Conservation (phyloP, 163 green algal species). For the Volvox carteri region DNA sequence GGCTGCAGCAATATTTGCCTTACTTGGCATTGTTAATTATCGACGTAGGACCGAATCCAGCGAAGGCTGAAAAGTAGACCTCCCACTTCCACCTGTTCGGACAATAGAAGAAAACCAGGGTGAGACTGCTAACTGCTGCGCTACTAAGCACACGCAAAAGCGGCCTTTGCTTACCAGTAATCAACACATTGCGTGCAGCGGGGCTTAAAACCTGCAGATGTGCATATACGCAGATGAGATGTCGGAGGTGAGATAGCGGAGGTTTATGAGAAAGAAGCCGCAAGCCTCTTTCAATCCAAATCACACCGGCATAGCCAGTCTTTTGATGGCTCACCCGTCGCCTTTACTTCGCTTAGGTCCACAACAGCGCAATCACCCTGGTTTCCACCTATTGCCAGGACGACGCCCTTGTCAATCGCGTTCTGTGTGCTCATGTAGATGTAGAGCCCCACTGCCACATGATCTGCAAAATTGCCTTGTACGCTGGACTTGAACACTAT, state of each 20-base stretch:
- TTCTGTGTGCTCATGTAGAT: constrained; percentile 38
- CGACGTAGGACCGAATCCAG: neutral
- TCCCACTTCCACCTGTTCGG: constrained; percentile 26
- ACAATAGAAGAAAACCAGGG: neutral
- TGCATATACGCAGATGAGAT: no score
- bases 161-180: constrained; percentile 40
- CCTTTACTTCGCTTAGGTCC: constrained; percentile 17
- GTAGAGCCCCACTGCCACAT: constrained; percentile 18
- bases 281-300: no score
- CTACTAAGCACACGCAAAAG: no score
- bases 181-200: constrained; percentile 5
- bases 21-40: constrained; percentile 45
- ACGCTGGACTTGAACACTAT: constrained; percentile 12
- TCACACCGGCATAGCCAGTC: no score
- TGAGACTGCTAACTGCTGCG: no score
- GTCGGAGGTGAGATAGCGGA: no score
- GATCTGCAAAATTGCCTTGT: neutral
- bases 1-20: no score
- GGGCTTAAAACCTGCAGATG: constrained; percentile 25
- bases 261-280: neutral
- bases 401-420: neutral
- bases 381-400: constrained; percentile 18
- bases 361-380: constrained; percentile 22
- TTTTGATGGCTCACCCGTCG: constrained; percentile 4
- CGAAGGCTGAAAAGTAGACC: constrained; percentile 33